phyloP scores from a whole-genome alignment of 2,329 filamentous ascomycete species.

The Zarea fungicola region DNA sequence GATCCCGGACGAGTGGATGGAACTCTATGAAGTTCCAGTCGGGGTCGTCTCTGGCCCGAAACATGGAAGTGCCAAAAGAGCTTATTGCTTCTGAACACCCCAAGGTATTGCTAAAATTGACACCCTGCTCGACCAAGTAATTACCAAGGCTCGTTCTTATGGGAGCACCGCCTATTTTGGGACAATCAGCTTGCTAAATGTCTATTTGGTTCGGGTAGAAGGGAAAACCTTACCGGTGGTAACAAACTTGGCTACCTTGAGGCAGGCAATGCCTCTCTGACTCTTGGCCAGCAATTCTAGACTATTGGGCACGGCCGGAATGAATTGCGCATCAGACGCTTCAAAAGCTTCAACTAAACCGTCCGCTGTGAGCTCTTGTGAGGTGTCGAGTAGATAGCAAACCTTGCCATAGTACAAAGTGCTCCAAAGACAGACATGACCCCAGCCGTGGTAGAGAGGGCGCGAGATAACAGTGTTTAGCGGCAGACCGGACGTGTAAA shows the following conservation, averaged over 20 bases:
- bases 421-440: neutral
- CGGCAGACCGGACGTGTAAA: neutral
- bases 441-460: slow-evolving; percentile 10
- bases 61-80: slow-evolving; percentile 6
- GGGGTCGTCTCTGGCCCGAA: neutral
- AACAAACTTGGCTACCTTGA: neutral
- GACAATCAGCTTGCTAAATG: too few relatives aligned
- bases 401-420: neutral
- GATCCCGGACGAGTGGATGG: neutral
- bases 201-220: too few relatives aligned
- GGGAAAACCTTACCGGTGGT: slow-evolving; percentile 4
- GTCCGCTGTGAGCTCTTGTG: neutral
- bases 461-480: neutral
- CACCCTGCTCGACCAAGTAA: neutral
- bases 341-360: slow-evolving; percentile 1
- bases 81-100: slow-evolving; percentile 5
- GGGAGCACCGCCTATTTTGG: neutral
- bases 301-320: slow-evolving; percentile 3
- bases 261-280: neutral
- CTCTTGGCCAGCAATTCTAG: neutral
- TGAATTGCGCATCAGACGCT: neutral
- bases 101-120: slow-evolving; percentile 1
- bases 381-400: slow-evolving; percentile 3
- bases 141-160: neutral
- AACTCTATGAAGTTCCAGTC: slow-evolving; percentile 2